Percentiles rank a stretch among this genome's conserved stretches.
Conservation (phyloP, 108 stramenopile species). For the Licmophora abbreviata region DNA sequence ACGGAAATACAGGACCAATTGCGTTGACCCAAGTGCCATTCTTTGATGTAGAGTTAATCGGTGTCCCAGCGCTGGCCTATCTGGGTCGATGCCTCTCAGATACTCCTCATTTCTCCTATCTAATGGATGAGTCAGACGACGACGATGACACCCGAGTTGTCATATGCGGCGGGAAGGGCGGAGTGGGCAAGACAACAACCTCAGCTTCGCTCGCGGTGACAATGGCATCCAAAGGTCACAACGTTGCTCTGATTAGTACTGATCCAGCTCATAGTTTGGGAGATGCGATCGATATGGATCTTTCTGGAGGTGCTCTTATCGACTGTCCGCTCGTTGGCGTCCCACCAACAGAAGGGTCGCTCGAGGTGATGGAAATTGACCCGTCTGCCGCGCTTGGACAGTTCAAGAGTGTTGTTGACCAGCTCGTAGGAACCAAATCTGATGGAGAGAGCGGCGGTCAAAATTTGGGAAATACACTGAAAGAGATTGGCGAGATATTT, state of each 20-base stretch:
- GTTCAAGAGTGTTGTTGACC: conserved; percentile 70
- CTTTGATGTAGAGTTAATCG: conserved; percentile 80
- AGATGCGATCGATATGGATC: conserved; percentile 84
- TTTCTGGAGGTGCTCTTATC: conserved; percentile 54
- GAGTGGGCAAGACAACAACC: conserved; percentile 87
- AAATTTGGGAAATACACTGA: conserved; percentile 45
- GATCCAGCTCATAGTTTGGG: conserved; percentile 95
- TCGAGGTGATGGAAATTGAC: conserved; percentile 82
- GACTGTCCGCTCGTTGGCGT: conserved; percentile 70
- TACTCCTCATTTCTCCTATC: conserved; percentile 44
- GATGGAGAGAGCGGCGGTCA: conserved; percentile 14
- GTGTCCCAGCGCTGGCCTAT: conserved; percentile 71
- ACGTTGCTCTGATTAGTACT: conserved; percentile 85
- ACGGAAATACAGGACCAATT: conserved; percentile 46
- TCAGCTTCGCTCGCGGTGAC: conserved; percentile 78
- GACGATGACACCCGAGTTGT: conserved; percentile 49
- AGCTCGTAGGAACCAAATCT: conserved; percentile 43
- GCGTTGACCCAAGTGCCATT: conserved; percentile 62
- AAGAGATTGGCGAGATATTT: conserved; percentile 66
- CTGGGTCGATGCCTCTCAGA: conserved; percentile 49
- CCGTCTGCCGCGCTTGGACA: conserved; percentile 57
- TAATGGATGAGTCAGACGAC: conserved; percentile 33
- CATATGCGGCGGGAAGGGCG: conserved; percentile 88
- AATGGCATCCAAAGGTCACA: conserved; percentile 80
- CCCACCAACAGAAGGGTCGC: conserved; percentile 58